Conservation (phyloP, 768 basidiomycete species). For the Termitomyces sp. region DNA sequence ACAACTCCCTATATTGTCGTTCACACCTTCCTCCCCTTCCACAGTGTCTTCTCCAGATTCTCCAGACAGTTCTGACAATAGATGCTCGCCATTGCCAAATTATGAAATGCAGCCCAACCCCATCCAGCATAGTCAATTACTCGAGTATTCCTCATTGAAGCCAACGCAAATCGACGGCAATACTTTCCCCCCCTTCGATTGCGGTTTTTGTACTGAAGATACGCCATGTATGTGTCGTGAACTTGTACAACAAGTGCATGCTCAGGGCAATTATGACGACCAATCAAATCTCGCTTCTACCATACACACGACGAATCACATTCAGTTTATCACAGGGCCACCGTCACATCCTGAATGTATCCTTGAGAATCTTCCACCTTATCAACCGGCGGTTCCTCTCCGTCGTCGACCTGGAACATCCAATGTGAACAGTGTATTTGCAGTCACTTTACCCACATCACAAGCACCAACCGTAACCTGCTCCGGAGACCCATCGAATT, state of each 20-base stretch:
- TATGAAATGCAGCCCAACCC: constrained; percentile 28
- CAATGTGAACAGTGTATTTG: constrained; percentile 48
- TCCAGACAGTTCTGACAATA: constrained; percentile 26
- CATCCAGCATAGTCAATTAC: constrained; percentile 23
- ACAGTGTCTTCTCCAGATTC: constrained; percentile 49
- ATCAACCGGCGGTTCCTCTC: constrained; percentile 79
- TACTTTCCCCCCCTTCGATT: constrained; percentile 48
- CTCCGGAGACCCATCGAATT: constrained; percentile 85
- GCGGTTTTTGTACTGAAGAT: constrained; percentile 71
- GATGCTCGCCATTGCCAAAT: constrained; percentile 24
- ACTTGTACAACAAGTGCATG: constrained; percentile 40
- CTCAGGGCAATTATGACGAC: constrained; percentile 21
- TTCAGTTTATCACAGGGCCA: constrained; percentile 20
- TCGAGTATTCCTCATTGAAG: constrained; percentile 26
- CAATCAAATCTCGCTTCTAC: constrained; percentile 17
- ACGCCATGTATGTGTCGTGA: constrained; percentile 78
- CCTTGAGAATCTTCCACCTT: constrained; percentile 72
- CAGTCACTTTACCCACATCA: constrained; percentile 29
- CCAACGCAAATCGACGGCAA: constrained; percentile 18
- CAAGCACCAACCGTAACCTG: constrained; percentile 40
- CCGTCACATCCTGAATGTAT: constrained; percentile 44
- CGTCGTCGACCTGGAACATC: constrained; percentile 45
- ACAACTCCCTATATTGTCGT: constrained; percentile 28
- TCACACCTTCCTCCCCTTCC: constrained; percentile 39
- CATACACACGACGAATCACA: constrained; percentile 19